Evolutionary conservation across 169 alveolate genomes (phyloP).

Genomic region (Plasmodium malariae): DNA sequence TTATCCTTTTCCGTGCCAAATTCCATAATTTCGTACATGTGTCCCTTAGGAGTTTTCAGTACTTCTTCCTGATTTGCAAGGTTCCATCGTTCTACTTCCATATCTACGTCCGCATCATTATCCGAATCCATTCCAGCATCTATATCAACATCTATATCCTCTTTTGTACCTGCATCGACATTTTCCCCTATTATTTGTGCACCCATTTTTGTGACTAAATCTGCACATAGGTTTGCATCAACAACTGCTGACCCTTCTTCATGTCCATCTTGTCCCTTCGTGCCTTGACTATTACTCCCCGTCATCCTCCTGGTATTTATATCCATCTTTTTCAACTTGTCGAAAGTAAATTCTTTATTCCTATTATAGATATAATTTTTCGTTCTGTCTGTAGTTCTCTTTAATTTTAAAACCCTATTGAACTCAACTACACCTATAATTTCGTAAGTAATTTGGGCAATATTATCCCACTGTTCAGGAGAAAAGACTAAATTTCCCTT

Average conservation of each 20-base stretch:
- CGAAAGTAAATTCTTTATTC: slow-evolving; percentile 20
- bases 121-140: background rate
- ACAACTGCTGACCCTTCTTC: background rate
- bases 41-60: background rate
- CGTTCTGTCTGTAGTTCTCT: slow-evolving; percentile 12
- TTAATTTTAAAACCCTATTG: slow-evolving; percentile 35
- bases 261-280: background rate
- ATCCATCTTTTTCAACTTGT: background rate
- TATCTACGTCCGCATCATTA: background rate
- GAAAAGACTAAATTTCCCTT: slow-evolving; percentile 51
- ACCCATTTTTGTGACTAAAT: background rate
- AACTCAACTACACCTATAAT: slow-evolving; percentile 45
- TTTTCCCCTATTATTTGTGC: background rate
- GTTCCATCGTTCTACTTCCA: background rate
- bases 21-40: background rate
- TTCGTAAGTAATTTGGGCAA: slow-evolving; percentile 61
- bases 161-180: background rate
- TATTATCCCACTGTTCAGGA: slow-evolving; percentile 57
- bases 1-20: background rate
- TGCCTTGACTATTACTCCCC: too few species aligned
- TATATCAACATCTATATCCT: background rate
- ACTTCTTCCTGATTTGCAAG: background rate
- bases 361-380: slow-evolving; percentile 11
- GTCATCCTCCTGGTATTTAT: background rate
- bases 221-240: background rate